These are phyloP conservation scores for Apiosordaria backusii DNA, from an alignment of 495 filamentous ascomycete genomes.

Conservation along the genomic window DNA sequence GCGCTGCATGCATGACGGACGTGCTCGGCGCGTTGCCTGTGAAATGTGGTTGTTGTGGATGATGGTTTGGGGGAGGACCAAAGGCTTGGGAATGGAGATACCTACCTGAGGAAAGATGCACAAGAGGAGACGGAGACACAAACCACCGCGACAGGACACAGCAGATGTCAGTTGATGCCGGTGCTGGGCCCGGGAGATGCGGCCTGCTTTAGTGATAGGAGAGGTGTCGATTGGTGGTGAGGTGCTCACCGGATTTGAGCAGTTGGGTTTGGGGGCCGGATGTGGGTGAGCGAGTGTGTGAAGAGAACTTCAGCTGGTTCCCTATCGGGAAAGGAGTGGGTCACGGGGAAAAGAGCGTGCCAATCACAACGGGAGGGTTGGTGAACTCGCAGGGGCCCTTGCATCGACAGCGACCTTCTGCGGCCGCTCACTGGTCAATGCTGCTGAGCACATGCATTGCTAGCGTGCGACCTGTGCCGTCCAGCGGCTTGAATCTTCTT, in stretches of 20 bases:
- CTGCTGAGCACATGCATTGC: constrained; percentile 18
- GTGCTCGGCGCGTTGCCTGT: neutral
- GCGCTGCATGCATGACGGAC: neutral
- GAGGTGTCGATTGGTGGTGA: constrained; percentile 7
- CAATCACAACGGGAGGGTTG: constrained; percentile 9
- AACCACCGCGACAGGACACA: neutral
- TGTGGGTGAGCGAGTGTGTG: neutral
- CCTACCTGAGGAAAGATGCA: no score
- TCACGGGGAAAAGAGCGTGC: constrained; percentile 3
- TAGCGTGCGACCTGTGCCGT: constrained; percentile 13
- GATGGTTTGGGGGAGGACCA: neutral
- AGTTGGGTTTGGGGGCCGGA: constrained; percentile 3
- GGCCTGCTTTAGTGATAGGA: neutral
- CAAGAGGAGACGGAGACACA: neutral
- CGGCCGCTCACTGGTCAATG: constrained; percentile 14
- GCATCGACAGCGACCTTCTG: constrained; percentile 8
- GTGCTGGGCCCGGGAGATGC: neutral
- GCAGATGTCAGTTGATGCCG: neutral
- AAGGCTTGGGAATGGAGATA: constrained; percentile 1
- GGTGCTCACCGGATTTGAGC: constrained; percentile 8
- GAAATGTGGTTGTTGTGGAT: neutral
- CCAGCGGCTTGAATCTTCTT: constrained; percentile 6
- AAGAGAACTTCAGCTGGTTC: constrained; percentile 9
- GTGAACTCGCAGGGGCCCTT: constrained; percentile 17
- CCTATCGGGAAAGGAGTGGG: constrained; percentile 7